Evolutionary conservation across 1,139 yeast genomes (phyloP), one percentile per base, ranked within the genome.

Genomic region (Yamadazyma kanchanaburiensis): DNA sequence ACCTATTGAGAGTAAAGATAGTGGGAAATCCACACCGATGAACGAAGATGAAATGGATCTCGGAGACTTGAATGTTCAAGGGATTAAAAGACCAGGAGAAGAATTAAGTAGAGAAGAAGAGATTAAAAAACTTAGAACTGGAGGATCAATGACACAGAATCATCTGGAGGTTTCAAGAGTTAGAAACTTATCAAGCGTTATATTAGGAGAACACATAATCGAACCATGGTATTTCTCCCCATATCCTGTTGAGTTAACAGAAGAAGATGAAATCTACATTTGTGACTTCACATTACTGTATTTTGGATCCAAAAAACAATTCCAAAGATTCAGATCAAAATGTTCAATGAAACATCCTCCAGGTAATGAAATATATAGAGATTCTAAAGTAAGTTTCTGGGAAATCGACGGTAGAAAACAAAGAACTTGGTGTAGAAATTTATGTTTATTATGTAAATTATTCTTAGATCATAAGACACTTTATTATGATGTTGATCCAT

Each of bases 161-260:
- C 83, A 85, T 43, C 81, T 79, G 51, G 98, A 91, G 51, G 87
- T 91, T 15, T 88, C 97, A 0, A 70, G 95, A 37, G 96, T 91
- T 26, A 73, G 97, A 46, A 91, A 91, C 52, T 68, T 94, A 42
- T 69, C 76, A 22, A 70, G 76, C 27, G 74, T 91, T 4, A 81
- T 87, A 4, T 77, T 91, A 59, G 99, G 98, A 1, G 85, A 83
- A 40, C 88, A 80, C 55, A 85, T 85, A 40, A 86, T 94, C 28
- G 99, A 91, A 53, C 98, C 99, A 2, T 91, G 99, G 99, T 94
- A 91, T 58, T 91, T 94, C 51, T 85, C 96, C 2, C 97, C 99
- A 0, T 91, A 94, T 53, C 99, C 99, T 0, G 71, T 87, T 11
- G 98, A 91, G 53, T 70, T 88, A 34, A 88, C 96, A 0, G 97